Conservation (phyloP, 768 basidiomycete species). For the Scleroderma bovista region DNA sequence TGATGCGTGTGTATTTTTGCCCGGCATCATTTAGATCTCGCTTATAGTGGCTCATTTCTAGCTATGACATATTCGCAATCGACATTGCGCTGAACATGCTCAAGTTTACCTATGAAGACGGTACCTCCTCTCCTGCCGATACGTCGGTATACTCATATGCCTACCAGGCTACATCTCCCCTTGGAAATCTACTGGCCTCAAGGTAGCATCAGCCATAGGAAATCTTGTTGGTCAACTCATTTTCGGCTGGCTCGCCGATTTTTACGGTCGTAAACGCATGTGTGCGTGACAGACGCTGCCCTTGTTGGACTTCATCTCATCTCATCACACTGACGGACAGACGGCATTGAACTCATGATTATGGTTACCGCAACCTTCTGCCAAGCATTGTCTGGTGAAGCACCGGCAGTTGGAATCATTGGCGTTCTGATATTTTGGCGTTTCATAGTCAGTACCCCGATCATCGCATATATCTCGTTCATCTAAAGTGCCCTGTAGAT, state of each 20-base stretch:
- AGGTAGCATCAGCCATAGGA: slow-evolving; percentile 73
- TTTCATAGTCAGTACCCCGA: slow-evolving; percentile 45
- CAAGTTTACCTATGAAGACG: slow-evolving; percentile 66
- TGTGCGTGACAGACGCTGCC: slow-evolving; percentile 45
- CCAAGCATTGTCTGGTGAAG: slow-evolving; percentile 69
- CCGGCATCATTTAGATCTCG: neutral
- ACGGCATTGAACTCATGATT: slow-evolving; percentile 61
- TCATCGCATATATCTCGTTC: neutral
- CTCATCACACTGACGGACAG: slow-evolving; percentile 14
- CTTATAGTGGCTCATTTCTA: neutral
- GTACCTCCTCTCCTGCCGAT: neutral
- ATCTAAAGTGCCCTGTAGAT: slow-evolving; percentile 32
- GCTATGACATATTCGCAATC: slow-evolving; percentile 86
- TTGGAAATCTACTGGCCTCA: slow-evolving; percentile 72
- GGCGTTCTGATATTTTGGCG: slow-evolving; percentile 82
- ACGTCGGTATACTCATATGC: neutral
- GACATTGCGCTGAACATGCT: slow-evolving; percentile 82
- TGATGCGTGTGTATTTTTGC: slow-evolving; percentile 51
- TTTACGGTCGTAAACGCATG: slow-evolving; percentile 75
- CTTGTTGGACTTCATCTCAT: neutral
- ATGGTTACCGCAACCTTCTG: slow-evolving; percentile 78
- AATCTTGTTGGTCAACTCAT: slow-evolving; percentile 71
- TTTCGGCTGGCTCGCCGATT: slow-evolving; percentile 78
- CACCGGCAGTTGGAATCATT: slow-evolving; percentile 63
- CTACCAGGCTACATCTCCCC: slow-evolving; percentile 27